Conservation (phyloP, 1,284 basidiomycete species). For the Anthracocystis walkeri region DNA sequence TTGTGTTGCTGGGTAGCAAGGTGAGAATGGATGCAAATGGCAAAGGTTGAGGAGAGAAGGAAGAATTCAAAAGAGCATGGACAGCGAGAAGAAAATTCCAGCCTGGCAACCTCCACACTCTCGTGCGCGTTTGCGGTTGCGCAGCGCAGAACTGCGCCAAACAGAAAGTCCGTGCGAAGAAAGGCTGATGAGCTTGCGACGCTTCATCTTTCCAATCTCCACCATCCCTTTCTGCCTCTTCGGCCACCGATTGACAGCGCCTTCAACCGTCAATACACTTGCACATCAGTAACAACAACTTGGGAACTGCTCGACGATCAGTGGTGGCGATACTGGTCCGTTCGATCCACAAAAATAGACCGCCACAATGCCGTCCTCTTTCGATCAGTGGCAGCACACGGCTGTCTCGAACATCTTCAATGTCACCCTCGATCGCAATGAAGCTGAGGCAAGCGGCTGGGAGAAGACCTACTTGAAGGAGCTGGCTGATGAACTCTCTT, state of each 20-base stretch:
- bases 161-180: conserved; percentile 10
- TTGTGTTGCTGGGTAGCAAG: not conserved
- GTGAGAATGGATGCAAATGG: not conserved
- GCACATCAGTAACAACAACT: not conserved
- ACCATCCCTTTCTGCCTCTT: not conserved
- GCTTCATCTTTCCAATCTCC: not conserved
- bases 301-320: not conserved
- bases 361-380: conserved; percentile 31
- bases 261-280: not conserved
- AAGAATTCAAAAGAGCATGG: not conserved
- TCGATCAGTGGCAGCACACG: conserved; percentile 78
- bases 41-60: not conserved
- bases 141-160: not conserved
- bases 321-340: not conserved
- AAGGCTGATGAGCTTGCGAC: conserved; percentile 10
- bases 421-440: conserved; percentile 82
- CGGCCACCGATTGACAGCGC: not conserved
- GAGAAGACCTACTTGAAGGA: conserved; percentile 85
- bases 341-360: not conserved
- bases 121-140: not conserved
- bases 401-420: conserved; percentile 79
- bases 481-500: conserved; percentile 78
- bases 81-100: too few species aligned
- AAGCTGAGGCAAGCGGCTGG: conserved; percentile 79
- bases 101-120: not conserved